Conservation (phyloP, 2,329 filamentous ascomycete species). For the Zasmidium cellare region DNA sequence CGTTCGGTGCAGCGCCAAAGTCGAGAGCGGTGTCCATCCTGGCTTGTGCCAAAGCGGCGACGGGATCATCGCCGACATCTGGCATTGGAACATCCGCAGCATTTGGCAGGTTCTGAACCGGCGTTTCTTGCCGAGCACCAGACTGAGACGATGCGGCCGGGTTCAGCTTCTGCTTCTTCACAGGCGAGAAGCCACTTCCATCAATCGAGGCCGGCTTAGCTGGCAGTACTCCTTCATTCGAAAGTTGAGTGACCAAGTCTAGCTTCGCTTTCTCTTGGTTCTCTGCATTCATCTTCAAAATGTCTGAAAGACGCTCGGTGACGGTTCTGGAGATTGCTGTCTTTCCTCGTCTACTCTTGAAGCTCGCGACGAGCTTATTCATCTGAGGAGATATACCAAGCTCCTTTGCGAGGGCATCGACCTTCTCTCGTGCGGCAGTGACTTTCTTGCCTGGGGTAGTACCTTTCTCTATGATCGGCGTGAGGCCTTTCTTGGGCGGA, state of each 20-base stretch:
- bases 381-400: background rate
- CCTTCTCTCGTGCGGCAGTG: background rate
- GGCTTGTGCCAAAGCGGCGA: constrained; percentile 1
- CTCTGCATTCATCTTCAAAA: constrained; percentile 2
- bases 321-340: background rate
- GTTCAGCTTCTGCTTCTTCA: background rate
- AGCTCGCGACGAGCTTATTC: background rate
- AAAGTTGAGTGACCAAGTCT: background rate
- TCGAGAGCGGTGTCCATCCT: constrained; percentile 12
- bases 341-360: background rate
- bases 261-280: background rate
- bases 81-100: constrained; percentile 1
- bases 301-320: constrained; percentile 4
- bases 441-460: background rate
- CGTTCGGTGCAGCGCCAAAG: constrained; percentile 9
- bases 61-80: background rate
- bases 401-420: background rate
- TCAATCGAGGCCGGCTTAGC: background rate
- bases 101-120: background rate
- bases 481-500: background rate
- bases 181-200: background rate
- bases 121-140: background rate
- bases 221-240: background rate
- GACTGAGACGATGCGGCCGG: background rate
- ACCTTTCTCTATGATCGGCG: background rate